Evolutionary conservation across 768 basidiomycete species (phyloP).

Genomic region (Cystoderma amianthinum): DNA sequence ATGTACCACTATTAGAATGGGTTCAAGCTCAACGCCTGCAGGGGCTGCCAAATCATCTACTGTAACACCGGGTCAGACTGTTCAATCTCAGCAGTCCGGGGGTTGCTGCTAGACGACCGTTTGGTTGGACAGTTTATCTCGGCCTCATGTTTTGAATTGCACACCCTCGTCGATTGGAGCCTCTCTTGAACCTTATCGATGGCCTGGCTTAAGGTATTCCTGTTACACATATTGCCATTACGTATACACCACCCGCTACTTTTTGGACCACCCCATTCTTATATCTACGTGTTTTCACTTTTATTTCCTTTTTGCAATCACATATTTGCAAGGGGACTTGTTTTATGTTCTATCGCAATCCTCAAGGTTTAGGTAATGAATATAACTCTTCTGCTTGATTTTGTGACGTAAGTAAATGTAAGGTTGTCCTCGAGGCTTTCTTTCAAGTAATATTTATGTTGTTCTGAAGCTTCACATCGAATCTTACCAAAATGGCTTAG

Average conservation of each 20-base stretch:
- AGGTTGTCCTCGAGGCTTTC: no score
- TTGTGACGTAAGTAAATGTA: no score
- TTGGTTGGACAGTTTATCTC: neutral
- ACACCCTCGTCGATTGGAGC: neutral
- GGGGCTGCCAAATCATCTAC: constrained; percentile 77
- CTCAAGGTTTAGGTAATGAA: neutral
- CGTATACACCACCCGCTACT: constrained; percentile 27
- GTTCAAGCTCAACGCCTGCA: constrained; percentile 68
- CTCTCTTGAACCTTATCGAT: neutral
- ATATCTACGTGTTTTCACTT: constrained; percentile 2
- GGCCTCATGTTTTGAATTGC: neutral
- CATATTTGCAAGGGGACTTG: neutral
- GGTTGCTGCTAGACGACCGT: constrained; percentile 67
- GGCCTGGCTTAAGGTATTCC: neutral
- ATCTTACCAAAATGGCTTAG: no score
- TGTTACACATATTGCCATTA: constrained; percentile 24
- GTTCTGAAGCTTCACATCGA: neutral
- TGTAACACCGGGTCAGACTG: constrained; percentile 78
- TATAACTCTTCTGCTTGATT: no score
- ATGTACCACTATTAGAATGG: constrained; percentile 54
- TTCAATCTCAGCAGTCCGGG: constrained; percentile 65
- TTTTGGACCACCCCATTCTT: constrained; percentile 20
- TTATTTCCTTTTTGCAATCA: neutral
- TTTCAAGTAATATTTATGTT: no score
- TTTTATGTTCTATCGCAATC: neutral